These are phyloP conservation scores for Cercospora janseana DNA, from an alignment of 2,329 filamentous ascomycete genomes.

Conservation along the genomic window DNA sequence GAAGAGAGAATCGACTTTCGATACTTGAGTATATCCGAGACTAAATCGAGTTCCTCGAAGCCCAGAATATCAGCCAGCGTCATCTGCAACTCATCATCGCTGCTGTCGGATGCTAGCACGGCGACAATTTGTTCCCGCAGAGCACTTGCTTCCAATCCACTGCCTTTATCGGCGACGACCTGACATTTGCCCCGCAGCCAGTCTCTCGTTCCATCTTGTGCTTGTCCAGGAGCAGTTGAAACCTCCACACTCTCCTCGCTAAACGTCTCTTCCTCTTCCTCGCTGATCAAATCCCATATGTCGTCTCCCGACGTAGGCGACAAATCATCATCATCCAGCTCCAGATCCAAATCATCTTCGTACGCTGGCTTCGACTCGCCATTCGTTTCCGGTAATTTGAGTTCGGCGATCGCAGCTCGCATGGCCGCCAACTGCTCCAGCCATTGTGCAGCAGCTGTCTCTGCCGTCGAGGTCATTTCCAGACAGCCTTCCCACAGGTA, in stretches of 20 bases:
- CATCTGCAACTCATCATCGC: constrained; percentile 86
- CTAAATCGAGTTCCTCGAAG: constrained; percentile 88
- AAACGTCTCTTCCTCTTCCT: constrained; percentile 64
- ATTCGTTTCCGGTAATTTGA: constrained; percentile 56
- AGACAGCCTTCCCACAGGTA: not conserved
- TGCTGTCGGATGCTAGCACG: constrained; percentile 65
- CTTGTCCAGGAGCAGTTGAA: constrained; percentile 34
- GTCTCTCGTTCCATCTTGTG: constrained; percentile 35
- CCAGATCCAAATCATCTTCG: constrained; percentile 45
- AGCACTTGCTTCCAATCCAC: constrained; percentile 66
- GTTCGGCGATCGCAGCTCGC: constrained; percentile 75
- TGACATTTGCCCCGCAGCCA: constrained; percentile 74
- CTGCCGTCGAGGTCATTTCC: constrained; percentile 23
- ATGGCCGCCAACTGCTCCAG: constrained; percentile 80
- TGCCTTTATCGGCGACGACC: constrained; percentile 62
- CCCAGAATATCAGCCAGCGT: constrained; percentile 85
- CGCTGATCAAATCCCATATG: constrained; percentile 89
- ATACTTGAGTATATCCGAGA: constrained; percentile 83
- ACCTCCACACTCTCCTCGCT: constrained; percentile 63
- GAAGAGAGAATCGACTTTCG: constrained; percentile 61
- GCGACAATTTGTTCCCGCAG: constrained; percentile 75
- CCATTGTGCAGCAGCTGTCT: constrained; percentile 55
- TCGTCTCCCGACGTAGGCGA: constrained; percentile 68
- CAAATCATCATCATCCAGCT: constrained; percentile 65
- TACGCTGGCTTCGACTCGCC: constrained; percentile 40